phyloP scores from a whole-genome alignment of 768 basidiomycete genomes.

The Tricholoma sp. region DNA sequence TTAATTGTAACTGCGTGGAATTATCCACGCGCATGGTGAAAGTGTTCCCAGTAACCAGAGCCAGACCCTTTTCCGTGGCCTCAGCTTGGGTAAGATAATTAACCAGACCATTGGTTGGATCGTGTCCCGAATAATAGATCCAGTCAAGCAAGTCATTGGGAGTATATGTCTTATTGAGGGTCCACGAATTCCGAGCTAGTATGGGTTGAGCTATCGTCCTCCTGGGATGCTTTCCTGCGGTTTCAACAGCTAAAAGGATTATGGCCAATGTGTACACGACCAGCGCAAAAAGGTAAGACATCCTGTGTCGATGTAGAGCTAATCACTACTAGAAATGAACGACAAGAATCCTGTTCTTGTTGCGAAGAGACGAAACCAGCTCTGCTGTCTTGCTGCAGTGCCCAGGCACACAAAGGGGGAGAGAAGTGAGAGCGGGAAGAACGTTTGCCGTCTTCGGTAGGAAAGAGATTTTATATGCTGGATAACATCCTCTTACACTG shows the following conservation, averaged over 20 bases:
- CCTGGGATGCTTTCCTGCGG: neutral
- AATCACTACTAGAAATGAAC: too few species aligned
- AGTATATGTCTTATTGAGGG: neutral
- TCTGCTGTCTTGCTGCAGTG: neutral
- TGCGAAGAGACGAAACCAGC: neutral
- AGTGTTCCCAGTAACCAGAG: constrained; percentile 51
- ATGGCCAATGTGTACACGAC: neutral
- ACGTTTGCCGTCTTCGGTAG: neutral
- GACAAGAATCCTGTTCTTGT: neutral
- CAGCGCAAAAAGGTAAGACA: neutral
- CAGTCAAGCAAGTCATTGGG: constrained; percentile 23
- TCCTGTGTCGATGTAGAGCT: neutral
- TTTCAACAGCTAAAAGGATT: neutral
- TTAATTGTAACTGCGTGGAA: constrained; percentile 37
- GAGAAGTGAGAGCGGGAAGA: neutral
- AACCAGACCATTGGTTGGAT: constrained; percentile 73
- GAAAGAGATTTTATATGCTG: neutral
- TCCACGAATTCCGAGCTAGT: neutral
- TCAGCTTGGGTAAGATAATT: constrained; percentile 45
- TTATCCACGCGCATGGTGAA: constrained; percentile 61
- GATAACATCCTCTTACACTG: neutral
- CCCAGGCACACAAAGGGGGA: neutral
- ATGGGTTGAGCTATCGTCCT: neutral
- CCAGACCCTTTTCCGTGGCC: constrained; percentile 51
- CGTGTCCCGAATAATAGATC: constrained; percentile 55